Evolutionary conservation across 179 eudicot genomes (phyloP).

Genomic region (Silene coronaria): DNA sequence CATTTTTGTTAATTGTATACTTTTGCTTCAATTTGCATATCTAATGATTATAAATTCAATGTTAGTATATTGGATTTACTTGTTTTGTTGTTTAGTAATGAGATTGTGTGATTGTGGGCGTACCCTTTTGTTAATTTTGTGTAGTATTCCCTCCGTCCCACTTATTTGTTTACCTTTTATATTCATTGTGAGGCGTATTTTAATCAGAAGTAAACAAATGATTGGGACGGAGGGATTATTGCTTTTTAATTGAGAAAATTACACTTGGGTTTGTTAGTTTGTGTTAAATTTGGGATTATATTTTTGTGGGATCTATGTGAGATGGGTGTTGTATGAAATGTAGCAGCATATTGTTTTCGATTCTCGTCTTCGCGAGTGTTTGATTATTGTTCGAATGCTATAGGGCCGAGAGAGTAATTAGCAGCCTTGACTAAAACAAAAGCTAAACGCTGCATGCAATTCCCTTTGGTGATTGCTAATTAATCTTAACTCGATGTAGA

Average conservation of each 20-base stretch:
- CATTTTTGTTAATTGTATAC: slow-evolving; percentile 5
- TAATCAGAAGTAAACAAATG: too few relatives aligned
- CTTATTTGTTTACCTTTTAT: too few relatives aligned
- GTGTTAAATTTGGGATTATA: not conserved
- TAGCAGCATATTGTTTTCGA: not conserved
- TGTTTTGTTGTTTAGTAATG: not conserved
- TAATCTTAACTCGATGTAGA: too few relatives aligned
- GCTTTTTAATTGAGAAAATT: not conserved
- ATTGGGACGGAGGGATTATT: too few relatives aligned
- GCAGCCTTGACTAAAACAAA: too few relatives aligned
- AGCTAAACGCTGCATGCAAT: too few relatives aligned
- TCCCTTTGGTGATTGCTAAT: too few relatives aligned
- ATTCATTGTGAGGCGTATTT: too few relatives aligned
- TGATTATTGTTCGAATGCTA: not conserved
- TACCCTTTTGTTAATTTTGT: not conserved
- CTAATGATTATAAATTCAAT: not conserved
- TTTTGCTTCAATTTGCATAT: not conserved
- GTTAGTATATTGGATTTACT: not conserved
- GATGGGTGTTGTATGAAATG: not conserved
- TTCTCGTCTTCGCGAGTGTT: not conserved
- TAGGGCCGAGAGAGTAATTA: too few relatives aligned
- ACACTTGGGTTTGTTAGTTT: not conserved
- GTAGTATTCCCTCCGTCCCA: too few relatives aligned
- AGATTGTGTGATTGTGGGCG: not conserved
- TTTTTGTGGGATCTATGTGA: not conserved